These are phyloP conservation scores for Knufia fluminis DNA, from an alignment of 2,329 filamentous ascomycete species.

Conservation along the genomic window DNA sequence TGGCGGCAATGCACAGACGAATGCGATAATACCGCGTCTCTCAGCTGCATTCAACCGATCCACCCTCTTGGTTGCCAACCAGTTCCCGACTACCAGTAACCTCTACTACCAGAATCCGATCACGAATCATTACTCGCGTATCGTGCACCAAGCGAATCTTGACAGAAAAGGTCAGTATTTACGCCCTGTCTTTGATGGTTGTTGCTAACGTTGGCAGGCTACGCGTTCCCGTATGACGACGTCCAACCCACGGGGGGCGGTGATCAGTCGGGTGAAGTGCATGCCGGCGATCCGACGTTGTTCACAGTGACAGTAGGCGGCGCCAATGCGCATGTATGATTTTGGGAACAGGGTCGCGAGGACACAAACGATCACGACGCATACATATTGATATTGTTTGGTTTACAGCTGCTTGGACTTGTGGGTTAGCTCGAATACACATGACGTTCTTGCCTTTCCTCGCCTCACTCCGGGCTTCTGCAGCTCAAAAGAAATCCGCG, in stretches of 20 bases:
- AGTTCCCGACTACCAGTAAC: conserved; percentile 44
- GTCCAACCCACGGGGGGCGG: conserved; percentile 46
- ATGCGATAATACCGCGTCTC: conserved; percentile 62
- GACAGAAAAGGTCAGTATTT: conserved; percentile 41
- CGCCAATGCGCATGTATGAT: conserved; percentile 6
- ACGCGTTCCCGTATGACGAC: conserved; percentile 65
- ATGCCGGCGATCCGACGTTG: conserved; percentile 46
- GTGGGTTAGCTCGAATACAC: no score
- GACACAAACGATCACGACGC: not conserved
- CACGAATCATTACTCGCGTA: conserved; percentile 59
- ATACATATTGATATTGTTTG: no score
- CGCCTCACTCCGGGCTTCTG: no score
- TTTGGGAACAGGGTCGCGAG: not conserved
- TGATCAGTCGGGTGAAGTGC: conserved; percentile 56
- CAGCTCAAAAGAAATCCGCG: no score
- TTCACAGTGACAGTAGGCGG: conserved; percentile 52
- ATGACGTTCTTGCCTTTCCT: no score
- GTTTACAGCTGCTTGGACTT: no score
- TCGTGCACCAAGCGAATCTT: conserved; percentile 52
- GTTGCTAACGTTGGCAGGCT: conserved; percentile 33
- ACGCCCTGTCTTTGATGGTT: not conserved
- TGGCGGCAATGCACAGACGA: conserved; percentile 37
- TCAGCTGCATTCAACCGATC: conserved; percentile 67
- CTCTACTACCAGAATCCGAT: conserved; percentile 46
- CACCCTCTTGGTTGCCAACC: conserved; percentile 46